Base-by-base conservation (phyloP, 176 grass and related monocot species). In the Dendrocalamus sinicus region DNA sequence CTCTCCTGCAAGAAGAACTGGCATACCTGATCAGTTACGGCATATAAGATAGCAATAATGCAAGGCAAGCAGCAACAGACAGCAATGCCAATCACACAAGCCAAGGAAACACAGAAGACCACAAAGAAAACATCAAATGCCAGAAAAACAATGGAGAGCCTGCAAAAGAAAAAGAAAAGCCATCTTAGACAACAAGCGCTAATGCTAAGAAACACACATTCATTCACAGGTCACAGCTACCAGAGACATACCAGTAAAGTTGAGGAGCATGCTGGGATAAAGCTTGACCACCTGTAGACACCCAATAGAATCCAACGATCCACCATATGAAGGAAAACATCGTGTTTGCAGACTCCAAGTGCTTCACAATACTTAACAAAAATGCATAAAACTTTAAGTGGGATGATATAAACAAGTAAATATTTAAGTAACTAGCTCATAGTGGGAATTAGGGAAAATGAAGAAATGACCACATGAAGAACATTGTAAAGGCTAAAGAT, bases 261-360 rank as follows among this genome's bases (percentile, higher is more conserved):
- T 95, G 93, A 75, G 96, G 96, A 64, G 96, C 93, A 67, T 94
- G 83, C 51, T 67, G 86, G 20, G 88, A 84, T 81, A 98, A 82
- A 65, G 83, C 54, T 83, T 95, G 88, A 83, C 96, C 90, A 65
- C 96, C 93, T 79, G 84, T 88, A 84, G 96, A 98, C 39, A 98
- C 86, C 96, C 96, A 98, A 63, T 96, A 98, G 88, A 98, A 96
- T 50, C 93, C 96, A 80, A 92, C 86, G 61, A 98, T 94, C 96
- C 96, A 96, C 96, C 96, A 98, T 92, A 98, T 89, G 86, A 98
- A 98, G 16, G 96, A 98, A 89, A 96, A 92, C 93, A 98, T 98
- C 3, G 93, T 98, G 91, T 98, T 98, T 78, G 91, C 93, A 30
- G 93, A 96, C 83, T 98, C 96, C 81, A 98, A 73, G 73, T 98